A percentile compares a stretch with the other conserved stretches of the same genome.
These are phyloP conservation scores for Geranomyces variabilis DNA, from an alignment of 192 early-diverging fungal species.

Conservation along the genomic window DNA sequence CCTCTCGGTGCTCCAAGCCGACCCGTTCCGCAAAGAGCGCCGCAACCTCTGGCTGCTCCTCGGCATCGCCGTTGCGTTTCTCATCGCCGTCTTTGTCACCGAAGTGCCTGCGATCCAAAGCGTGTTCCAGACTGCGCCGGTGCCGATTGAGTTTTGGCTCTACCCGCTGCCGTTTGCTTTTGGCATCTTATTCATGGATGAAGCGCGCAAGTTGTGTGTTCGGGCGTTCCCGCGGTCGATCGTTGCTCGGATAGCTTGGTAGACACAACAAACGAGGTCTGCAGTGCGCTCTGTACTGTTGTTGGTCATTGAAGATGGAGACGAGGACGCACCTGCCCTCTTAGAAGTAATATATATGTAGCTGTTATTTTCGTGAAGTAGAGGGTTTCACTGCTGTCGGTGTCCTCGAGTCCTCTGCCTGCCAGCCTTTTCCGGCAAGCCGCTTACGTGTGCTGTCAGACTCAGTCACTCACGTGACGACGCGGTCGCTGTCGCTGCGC, in stretches of 20 bases:
- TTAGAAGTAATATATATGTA: no score
- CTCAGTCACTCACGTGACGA: no score
- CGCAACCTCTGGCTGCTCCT: constrained; percentile 61
- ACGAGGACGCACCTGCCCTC: no score
- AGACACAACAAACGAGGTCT: no score
- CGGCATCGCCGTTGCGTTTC: constrained; percentile 54
- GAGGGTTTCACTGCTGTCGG: no score
- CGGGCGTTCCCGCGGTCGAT: constrained; percentile 54
- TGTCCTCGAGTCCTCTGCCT: no score
- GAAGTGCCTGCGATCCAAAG: constrained; percentile 62
- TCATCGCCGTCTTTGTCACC: constrained; percentile 39
- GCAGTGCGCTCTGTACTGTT: no score
- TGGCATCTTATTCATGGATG: constrained; percentile 64
- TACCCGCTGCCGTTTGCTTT: constrained; percentile 61
- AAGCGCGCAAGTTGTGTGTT: constrained; percentile 64
- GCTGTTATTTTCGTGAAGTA: no score
- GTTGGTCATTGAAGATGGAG: no score
- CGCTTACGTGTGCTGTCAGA: no score
- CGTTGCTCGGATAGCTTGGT: constrained; percentile 42
- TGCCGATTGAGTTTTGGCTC: constrained; percentile 70
- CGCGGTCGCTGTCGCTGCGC: no score
- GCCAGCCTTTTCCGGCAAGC: no score
- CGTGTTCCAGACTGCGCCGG: constrained; percentile 57
- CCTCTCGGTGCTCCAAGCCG: constrained; percentile 60
- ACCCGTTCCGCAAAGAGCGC: constrained; percentile 62